Conservation (phyloP, 1,284 basidiomycete genomes). For the Fomitopsis pinicola region DNA sequence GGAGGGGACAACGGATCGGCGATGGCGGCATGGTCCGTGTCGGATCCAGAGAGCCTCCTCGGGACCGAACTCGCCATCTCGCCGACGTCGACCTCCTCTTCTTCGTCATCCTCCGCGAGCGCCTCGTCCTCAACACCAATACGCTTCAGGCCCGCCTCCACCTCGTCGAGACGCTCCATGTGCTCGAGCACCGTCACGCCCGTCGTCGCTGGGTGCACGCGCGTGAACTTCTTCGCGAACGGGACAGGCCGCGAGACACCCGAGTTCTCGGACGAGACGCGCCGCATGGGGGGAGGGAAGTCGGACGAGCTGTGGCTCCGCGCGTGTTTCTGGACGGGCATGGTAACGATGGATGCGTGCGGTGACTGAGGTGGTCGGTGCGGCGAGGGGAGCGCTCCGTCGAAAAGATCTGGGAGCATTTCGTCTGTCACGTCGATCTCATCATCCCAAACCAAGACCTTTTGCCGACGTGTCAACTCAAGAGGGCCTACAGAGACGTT, state of each 20-base stretch:
- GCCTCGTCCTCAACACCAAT: conserved; percentile 56
- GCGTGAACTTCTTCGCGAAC: conserved; percentile 73
- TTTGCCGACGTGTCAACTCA: conserved; percentile 76
- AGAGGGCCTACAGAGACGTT: conserved; percentile 55
- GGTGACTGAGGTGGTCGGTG: conserved; percentile 38
- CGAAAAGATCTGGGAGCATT: conserved; percentile 33
- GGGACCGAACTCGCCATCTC: conserved; percentile 16
- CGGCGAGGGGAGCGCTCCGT: conserved; percentile 30
- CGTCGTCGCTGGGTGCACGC: conserved; percentile 76
- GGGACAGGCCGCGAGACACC: conserved; percentile 60
- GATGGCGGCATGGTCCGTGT: conserved; percentile 11
- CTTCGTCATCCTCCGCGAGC: conserved; percentile 31
- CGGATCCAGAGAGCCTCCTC: conserved; percentile 9
- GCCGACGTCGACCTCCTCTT: conserved; percentile 38
- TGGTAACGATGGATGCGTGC: conserved; percentile 54
- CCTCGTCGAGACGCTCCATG: conserved; percentile 74
- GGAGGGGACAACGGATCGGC: conserved; percentile 17
- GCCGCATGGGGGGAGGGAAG: conserved; percentile 68
- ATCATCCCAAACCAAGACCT: conserved; percentile 81
- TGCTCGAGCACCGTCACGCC: conserved; percentile 80
- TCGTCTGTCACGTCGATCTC: conserved; percentile 75
- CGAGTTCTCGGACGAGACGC: conserved; percentile 57
- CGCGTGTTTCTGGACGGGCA: conserved; percentile 50
- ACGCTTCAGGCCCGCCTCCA: conserved; percentile 72
- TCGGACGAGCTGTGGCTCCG: conserved; percentile 61